Base-by-base conservation (phyloP, 129 eudicot genomes). In the Tanacetum coccineum region DNA sequence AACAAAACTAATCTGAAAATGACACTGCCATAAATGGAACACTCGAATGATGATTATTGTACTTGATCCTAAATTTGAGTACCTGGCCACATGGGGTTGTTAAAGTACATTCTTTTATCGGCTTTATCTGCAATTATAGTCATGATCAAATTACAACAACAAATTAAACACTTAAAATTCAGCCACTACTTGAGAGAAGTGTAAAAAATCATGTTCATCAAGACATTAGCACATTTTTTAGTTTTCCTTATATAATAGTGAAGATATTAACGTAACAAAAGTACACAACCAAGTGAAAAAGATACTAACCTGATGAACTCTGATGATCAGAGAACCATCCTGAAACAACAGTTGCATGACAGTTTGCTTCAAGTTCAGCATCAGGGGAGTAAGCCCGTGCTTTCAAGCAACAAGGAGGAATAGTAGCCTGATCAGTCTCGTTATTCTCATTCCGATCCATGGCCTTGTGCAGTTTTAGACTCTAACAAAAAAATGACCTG, bases 61-160 rank as follows among this genome's bases (percentile, higher is more conserved):
- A 71, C 3, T 30, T 28, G 66, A 65, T 46, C 25, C 14, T 17
- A 46, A 28, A 45, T 59, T 36, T 39, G 39, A 60, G 42, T 68
- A 89, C 99, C 99, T 76, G 99, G 99, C 99, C 99, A 93, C 99
- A 93, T 89, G 14, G 99, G 99, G 74, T 86, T 93, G 84, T 89
- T 93, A 70, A 84, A 93, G 74, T 88, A 89, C 73, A 82, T 57
- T 75, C 53, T 64, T 60, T 86, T 89, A 49, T 62, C 82, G 61
- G 4, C 49, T 81, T 81, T 69, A 15, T 77, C 99, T 93, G 92
- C 53, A 36, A 49, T 22, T 46, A 76, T n/a, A 68, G 56, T 4
- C 4, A 54, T 19, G 51, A 63, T 50, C 53, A 59, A 40, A 62
- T 13, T 56, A 73, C 32, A 14, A 19, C 48, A 8, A 64, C 12